phyloP scores from a whole-genome alignment of 1,139 yeast genomes.

The Yamadazyma triangularis region DNA sequence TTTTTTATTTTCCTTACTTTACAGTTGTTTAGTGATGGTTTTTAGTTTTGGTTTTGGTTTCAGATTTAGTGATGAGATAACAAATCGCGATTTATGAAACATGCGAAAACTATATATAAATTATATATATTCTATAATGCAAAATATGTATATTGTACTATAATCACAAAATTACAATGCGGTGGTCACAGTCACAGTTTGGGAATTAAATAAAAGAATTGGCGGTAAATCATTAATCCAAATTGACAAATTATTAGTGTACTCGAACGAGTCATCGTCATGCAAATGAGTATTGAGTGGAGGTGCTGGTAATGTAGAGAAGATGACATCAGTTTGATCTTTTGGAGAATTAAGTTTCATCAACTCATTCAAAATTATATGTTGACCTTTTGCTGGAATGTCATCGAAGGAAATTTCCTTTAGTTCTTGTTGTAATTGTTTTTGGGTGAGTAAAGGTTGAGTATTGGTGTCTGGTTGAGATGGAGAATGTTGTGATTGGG shows the following conservation, averaged over 20 bases:
- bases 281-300: slow-evolving; percentile 71
- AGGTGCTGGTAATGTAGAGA: slow-evolving; percentile 90
- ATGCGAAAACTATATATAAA: too few species aligned
- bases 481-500: too few species aligned
- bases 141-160: too few species aligned
- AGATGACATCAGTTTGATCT: slow-evolving; percentile 62
- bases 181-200: slow-evolving; percentile 93
- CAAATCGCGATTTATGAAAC: too few species aligned
- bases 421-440: slow-evolving; percentile 36
- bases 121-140: neutral
- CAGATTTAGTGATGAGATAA: too few species aligned
- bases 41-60: too few species aligned
- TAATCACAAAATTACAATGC: slow-evolving; percentile 65
- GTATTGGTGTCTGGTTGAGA: slow-evolving; percentile 1
- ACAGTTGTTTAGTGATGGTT: too few species aligned
- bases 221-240: slow-evolving; percentile 88
- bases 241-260: slow-evolving; percentile 67
- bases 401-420: slow-evolving; percentile 64
- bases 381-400: slow-evolving; percentile 88
- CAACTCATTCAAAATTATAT: slow-evolving; percentile 77
- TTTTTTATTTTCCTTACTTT: too few species aligned
- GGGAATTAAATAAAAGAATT: slow-evolving; percentile 74
- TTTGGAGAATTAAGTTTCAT: slow-evolving; percentile 60
- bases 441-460: slow-evolving; percentile 21
- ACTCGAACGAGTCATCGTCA: slow-evolving; percentile 65